phyloP scores from a whole-genome alignment of 441 rosid species.

The Bocquillonia castaneifolia region DNA sequence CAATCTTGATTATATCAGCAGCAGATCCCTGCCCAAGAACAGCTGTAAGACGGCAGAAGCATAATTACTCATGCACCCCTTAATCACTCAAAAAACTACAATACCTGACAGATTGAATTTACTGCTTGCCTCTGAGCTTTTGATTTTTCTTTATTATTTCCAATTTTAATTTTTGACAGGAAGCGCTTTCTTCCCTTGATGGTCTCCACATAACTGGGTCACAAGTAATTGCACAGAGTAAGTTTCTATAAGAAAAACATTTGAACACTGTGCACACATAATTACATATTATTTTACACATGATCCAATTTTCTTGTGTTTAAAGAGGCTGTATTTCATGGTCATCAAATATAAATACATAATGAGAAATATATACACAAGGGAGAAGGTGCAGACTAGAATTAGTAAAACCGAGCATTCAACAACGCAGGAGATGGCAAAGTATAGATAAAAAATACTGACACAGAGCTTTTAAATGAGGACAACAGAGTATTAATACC shows the following conservation, averaged over 20 bases:
- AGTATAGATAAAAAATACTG: not conserved
- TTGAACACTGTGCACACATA: not conserved
- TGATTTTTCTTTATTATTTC: slow-evolving; percentile 70
- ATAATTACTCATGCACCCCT: not conserved
- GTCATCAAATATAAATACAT: not conserved
- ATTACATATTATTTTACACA: not conserved
- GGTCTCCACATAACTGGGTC: slow-evolving; percentile 78
- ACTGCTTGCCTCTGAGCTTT: slow-evolving; percentile 99
- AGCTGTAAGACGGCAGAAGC: slow-evolving; percentile 23
- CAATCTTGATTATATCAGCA: slow-evolving; percentile 95
- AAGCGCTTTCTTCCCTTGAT: slow-evolving; percentile 88
- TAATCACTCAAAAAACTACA: slow-evolving; percentile 8
- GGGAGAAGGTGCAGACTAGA: not conserved
- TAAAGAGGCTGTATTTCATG: not conserved
- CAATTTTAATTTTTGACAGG: slow-evolving; percentile 88
- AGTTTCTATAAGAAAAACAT: not conserved
- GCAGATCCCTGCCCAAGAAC: slow-evolving; percentile 73
- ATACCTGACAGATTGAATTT: slow-evolving; percentile 95
- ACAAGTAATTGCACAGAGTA: slow-evolving; percentile 17
- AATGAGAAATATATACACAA: not conserved
- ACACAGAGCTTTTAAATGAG: not conserved
- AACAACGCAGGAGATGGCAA: not conserved
- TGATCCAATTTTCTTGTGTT: not conserved
- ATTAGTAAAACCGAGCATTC: not conserved
- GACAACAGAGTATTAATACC: not conserved